Evolutionary conservation across 495 filamentous ascomycete genomes (phyloP).

Genomic region (Neurospora sp.): DNA sequence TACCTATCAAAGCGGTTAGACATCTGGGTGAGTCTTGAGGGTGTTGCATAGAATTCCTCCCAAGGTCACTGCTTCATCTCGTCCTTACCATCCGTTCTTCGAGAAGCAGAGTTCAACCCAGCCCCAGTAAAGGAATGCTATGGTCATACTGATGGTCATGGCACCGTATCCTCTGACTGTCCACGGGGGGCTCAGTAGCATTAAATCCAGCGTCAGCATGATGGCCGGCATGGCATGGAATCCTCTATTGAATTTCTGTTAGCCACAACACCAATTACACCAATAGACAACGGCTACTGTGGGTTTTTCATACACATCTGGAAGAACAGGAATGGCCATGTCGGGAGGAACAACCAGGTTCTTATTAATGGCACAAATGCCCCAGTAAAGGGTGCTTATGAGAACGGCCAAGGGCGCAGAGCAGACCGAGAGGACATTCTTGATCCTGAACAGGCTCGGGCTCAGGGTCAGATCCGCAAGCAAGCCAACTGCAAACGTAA

Average conservation of each 20-base stretch:
- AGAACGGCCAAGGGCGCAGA: slow-evolving; percentile 72
- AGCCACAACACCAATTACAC: not conserved
- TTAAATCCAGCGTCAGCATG: slow-evolving; percentile 58
- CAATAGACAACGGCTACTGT: not conserved
- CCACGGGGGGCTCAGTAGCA: slow-evolving; percentile 77
- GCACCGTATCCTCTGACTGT: slow-evolving; percentile 52
- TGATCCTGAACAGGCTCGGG: slow-evolving; percentile 53
- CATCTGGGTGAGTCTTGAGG: not conserved
- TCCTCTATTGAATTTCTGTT: slow-evolving; percentile 19
- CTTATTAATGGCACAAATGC: slow-evolving; percentile 57
- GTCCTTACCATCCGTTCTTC: slow-evolving; percentile 60
- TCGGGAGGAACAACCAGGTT: slow-evolving; percentile 38
- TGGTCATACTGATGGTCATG: slow-evolving; percentile 47
- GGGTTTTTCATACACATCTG: slow-evolving; percentile 43
- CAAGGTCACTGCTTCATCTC: not conserved
- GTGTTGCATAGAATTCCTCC: not conserved
- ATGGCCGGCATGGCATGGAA: slow-evolving; percentile 74
- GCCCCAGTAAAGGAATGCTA: slow-evolving; percentile 75
- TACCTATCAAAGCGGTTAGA: slow-evolving; percentile 44
- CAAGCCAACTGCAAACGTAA: slow-evolving; percentile 61
- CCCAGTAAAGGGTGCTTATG: slow-evolving; percentile 81
- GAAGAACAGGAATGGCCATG: slow-evolving; percentile 30
- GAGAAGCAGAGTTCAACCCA: slow-evolving; percentile 77
- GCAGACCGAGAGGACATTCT: slow-evolving; percentile 64
- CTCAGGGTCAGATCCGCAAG: slow-evolving; percentile 66